Evolutionary conservation across 768 basidiomycete species (phyloP), one percentile per base, ranked within the genome.

Genomic region (Lactifluus volemus): DNA sequence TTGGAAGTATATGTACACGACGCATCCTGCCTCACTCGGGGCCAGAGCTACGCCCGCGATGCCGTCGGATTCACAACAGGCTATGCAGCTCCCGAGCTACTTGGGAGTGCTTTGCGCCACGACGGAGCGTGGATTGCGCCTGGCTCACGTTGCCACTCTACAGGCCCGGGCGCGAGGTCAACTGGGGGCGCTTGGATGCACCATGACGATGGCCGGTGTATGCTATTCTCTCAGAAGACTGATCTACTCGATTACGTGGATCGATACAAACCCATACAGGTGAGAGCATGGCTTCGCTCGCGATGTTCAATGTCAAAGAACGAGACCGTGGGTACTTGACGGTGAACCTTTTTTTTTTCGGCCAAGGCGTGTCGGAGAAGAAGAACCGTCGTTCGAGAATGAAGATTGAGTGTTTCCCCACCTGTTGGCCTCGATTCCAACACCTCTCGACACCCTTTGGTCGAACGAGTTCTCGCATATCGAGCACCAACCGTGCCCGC

Each of bases 151-250:
- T 55, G 58, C 55, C 59, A 41, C 48, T 50, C 19, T 66, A 66
- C 19, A n/a, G n/a, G n/a, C n/a, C n/a, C n/a, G 65, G 65, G 44
- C 51, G 59, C 29, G 56, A 61, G 50, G 63, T 65, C 38, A 63
- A 66, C 50, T 25, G 65, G 65, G 65, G 65, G 63, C 56, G 38
- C 63, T 66, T 19, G 65, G 65, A 19, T 66, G 65, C 57, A 60
- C 25, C 47, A 61, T 57, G 52, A 60, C 65, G 59, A 55, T 61
- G 44, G 45, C 57, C 5, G 65, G 12, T 38, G 34, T 41, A 64
- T 64, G 60, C 51, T 65, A 15, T 65, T 65, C 41, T 36, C 53
- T 4, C 58, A 59, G 45, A 64, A 65, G 54, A 30, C 38, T 25
- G 64, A 65, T 39, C 49, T 65, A 29, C 49, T 55, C 25, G 58